Base-by-base conservation (phyloP, 495 filamentous ascomycete genomes). In the Oidiodendron maius region DNA sequence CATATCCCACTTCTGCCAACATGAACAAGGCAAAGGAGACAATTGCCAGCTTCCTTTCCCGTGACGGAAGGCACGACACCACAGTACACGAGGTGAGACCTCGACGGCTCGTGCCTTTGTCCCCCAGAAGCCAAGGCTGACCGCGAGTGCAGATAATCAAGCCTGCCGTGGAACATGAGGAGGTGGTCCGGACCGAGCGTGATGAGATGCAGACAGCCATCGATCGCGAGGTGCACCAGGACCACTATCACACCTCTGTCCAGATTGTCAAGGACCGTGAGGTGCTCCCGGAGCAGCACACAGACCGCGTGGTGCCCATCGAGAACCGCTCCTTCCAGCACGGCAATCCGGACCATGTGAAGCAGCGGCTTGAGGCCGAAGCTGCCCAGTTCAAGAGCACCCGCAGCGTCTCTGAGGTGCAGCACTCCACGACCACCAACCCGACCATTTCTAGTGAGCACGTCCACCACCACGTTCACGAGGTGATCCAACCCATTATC, bases 401-500 rank as follows among this genome's bases (percentile, higher is more conserved):
- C 39, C 69, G 66, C 17, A 54, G 56, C 10, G 61, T 72, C 5
- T 62, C 68, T n/a, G 69, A 71, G 2, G 74, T 71, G 12, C 62
- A 70, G 28, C 68, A 69, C 51, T 78, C 69, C 16, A 61, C 68
- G 24, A 60, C 65, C 17, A 59, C 64, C 13, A 72, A 64, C 2
- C 68, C 74, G 0, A 63, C 65, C 15, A 61, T 83, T 34, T 65
- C 67, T 21, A 81, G 78, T 30, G 81, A 84, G 63, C 78, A 83
- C 54, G 66, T 81, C 13, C 82, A 84, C 51, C 81, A 84, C 51
- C 71, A 80, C 47, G 70, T 81, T 23, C 71, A 78, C 54, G 78
- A 85, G 62, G 77, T 71, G 26, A 74, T 86, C 46, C 82, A 85
- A 55, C 82, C 82, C 0, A 69, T 85, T 0, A 65, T 86, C 20